Conservation (phyloP, 345 rosid genomes). For the Toxicodendron radicans region DNA sequence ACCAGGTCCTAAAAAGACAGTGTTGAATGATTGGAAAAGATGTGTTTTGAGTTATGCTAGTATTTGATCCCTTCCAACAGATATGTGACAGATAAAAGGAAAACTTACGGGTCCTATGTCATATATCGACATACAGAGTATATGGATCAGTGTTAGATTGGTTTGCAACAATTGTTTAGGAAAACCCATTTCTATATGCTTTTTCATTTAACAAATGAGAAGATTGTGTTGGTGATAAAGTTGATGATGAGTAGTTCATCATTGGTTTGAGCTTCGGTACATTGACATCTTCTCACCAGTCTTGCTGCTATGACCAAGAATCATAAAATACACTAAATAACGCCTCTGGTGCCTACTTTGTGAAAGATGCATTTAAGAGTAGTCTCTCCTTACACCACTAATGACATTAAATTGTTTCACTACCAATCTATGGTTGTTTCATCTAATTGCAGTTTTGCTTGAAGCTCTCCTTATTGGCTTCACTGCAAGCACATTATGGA, state of each 20-base stretch:
- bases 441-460: constrained; percentile 63
- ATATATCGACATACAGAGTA: not conserved
- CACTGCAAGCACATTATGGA: constrained; percentile 65
- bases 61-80: no score
- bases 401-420: not conserved
- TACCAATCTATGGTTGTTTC: not conserved
- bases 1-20: no score
- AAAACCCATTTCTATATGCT: not conserved
- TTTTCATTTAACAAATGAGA: not conserved
- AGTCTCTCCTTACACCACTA: not conserved
- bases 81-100: no score
- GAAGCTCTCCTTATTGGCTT: constrained; percentile 71
- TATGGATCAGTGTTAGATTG: not conserved
- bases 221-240: not conserved
- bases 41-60: no score
- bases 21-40: no score
- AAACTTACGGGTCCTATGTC: not conserved
- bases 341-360: not conserved
- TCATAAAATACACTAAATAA: not conserved
- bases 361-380: not conserved
- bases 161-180: not conserved
- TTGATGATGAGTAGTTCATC: not conserved
- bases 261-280: not conserved
- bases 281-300: not conserved
- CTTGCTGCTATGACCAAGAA: not conserved